Evolutionary conservation across 192 early-diverging fungal genomes (phyloP), one percentile per base, ranked within the genome.

Genomic region (Podila horticola): DNA sequence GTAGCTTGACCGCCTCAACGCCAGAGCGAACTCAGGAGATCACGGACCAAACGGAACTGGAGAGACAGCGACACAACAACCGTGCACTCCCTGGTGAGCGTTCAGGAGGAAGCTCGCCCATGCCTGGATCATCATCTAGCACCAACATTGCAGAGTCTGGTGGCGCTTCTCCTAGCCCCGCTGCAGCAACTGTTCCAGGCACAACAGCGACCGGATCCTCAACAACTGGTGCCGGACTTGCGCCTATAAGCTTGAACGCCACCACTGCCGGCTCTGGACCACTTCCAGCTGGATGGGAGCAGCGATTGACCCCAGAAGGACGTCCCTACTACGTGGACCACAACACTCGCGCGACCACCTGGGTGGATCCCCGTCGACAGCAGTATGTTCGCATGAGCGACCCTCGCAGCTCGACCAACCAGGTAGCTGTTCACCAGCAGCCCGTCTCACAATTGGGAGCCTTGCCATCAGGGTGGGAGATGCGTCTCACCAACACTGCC

Each of bases 401-500:
- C 66, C 82, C 84, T 71, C 74, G 76, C 17, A 75, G 82, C 15
- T 67, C 90, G 0, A 86, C 84, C 36, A 85, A 82, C 30, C 89
- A 90, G 58, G 84, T 92, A 13, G 87, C 88, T 4, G 74, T 89
- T 50, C 92, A 92, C 72, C 88, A 92, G 49, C 92, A 94, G 69
- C 90, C 91, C 17, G 82, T 90, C 5, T 88, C 90, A 3, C 87
- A 91, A 45, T 84, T 98, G 12, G 97, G 97, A 0, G 94, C 96
- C 50, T 83, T 99, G 66, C 97, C 97, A 15, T 94, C 93, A 31
- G 97, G 97, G 19, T 98, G 98, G 98, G 97, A 98, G 79, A 98
- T 99, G 97, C 91, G 97, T n/a, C 88, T 96, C 65, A 99, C 96
- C 15, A 92, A 92, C 74, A 96, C 95, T 20, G 97, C 95, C 13